Evolutionary conservation across 2,329 filamentous ascomycete genomes (phyloP), one percentile per base, ranked within the genome.

Genomic region (Sclerotinia borealis): DNA sequence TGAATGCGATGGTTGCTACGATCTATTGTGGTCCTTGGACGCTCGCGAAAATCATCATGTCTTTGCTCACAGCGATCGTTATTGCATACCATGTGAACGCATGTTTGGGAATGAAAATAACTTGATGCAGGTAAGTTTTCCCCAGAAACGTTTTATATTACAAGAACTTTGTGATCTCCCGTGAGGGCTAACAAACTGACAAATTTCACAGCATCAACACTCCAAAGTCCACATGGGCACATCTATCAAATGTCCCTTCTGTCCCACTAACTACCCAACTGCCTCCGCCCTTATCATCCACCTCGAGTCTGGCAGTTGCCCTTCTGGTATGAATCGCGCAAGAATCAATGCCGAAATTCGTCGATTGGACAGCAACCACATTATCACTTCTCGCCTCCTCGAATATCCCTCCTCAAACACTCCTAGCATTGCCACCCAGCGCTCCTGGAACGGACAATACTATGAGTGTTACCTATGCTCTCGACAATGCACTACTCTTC

Each of bases 201-300:
- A n/a, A n/a, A n/a, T 10, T 19, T 15, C 25, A 27, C 64, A 87
- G 84, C 85, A 88, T 66, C 75, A 83, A 2, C 81, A 80, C 31
- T 86, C 83, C 0, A 75, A 74, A 6, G 69, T 72, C 51, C 85
- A 89, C 68, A 75, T 76, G 0, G 79, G 79, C 61, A 64, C 54
- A 0, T 72, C 72, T 2, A 71, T 85, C 9, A 1, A 48, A 0
- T 89, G 86, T 58, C 85, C 81, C 0, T 87, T 84, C 69, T 89
- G 86, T 73, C 70, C 75, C 41, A 64, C 52, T 2, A 34, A 10
- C 3, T 83, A 77, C 65, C 74, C 78, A 11, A 80, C 80, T 0
- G 83, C 84, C 1, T 83, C 80, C 1, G 85, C 83, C 4, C 67
- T 87, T 77, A 85, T 69, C 83, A 89, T 88, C 0, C 86, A 89